Base-by-base conservation (phyloP, 805 yeast genomes). In the Cephaloascus fragrans region DNA sequence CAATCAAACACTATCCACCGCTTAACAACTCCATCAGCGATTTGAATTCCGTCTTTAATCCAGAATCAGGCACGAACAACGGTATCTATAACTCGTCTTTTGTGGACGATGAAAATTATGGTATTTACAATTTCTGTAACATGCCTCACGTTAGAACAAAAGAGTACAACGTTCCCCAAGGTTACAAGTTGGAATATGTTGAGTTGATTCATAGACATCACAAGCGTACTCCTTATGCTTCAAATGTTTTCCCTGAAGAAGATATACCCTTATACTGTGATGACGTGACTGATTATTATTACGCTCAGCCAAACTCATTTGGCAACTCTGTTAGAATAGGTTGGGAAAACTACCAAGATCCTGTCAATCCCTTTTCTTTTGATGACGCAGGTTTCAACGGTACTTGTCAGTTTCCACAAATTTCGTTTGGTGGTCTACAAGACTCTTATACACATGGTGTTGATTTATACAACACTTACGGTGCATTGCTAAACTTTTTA, bases 151-250 rank as follows among this genome's bases (percentile, higher is more conserved):
- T 51, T n/a, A 59, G 64, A 32, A 50, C 57, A 12, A 54, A 60
- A 16, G 56, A 50, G 23, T 56, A 56, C 32, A 50, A 53, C 4
- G 46, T 50, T 4, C 44, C 48, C 19, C 47, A 46, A 3, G 45
- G 47, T 17, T 64, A 57, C 40, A 49, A 48, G 26, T 38, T 65
- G 34, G 46, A 51, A 12, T 64, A 62, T 38, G 66, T 65, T 18
- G 70, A 67, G 40, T 44, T 62, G 35, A 51, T 66, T 18, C 73
- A 67, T 43, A 59, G 72, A 26, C 72, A 67, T 43, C 72, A 67
- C 43, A 63, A 62, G 41, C 56, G 73, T 42, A 62, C 72, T 1
- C 60, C 69, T 16, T 67, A 67, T 45, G 50, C 52, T 3, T 31
- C 55, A 5, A 66, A 67, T 42, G 41, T 55, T 23, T 51, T 59